Conservation (phyloP, 495 filamentous ascomycete genomes). For the Mytilinidion resinicola region DNA sequence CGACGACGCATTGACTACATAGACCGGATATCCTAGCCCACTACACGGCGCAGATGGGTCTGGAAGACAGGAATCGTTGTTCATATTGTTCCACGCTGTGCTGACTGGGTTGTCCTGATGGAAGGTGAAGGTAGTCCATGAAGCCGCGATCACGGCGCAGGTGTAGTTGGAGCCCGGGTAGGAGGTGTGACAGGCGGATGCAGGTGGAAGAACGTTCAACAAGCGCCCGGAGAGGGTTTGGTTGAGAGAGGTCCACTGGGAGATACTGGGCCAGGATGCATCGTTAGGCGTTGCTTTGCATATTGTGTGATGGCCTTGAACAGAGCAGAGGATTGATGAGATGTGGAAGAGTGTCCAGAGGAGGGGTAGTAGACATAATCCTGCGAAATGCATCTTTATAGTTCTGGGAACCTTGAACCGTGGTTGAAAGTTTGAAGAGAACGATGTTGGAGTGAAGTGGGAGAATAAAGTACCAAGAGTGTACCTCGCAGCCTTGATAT, state of each 20-base stretch:
- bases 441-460: no score
- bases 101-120: conserved; percentile 1
- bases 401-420: no score
- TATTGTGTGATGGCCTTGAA: no score
- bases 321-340: no score
- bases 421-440: no score
- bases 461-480: no score
- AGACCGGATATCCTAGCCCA: conserved; percentile 2
- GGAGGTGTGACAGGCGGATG: not conserved
- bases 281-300: not conserved
- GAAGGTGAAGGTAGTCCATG: not conserved
- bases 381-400: no score
- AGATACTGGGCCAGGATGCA: not conserved
- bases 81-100: conserved; percentile 7
- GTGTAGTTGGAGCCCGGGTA: not conserved
- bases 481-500: no score
- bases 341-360: no score
- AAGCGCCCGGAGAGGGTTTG: not conserved
- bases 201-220: not conserved
- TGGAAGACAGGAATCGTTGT: conserved; percentile 4
- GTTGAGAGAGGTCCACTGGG: not conserved
- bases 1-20: conserved; percentile 49
- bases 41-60: not conserved
- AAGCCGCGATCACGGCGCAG: not conserved
- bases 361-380: no score